Evolutionary conservation across 495 filamentous ascomycete genomes (phyloP).

Genomic region (Neurospora tetraspora): DNA sequence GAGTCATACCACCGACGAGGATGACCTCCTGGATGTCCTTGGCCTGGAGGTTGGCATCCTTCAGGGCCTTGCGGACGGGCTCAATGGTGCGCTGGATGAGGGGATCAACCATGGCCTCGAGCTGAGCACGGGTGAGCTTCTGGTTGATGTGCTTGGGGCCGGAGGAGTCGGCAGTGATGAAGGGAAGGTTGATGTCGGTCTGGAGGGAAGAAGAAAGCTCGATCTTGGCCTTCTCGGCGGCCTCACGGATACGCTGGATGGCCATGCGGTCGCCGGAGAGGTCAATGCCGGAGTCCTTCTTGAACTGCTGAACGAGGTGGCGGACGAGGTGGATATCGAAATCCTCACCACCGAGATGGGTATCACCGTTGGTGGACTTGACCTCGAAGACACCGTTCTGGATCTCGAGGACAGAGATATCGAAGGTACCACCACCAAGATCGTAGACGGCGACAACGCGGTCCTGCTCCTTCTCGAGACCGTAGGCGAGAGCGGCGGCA

Average conservation of each 20-base stretch:
- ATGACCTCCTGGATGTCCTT: slow-evolving; percentile 99
- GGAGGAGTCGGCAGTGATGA: slow-evolving; percentile 92
- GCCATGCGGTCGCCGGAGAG: slow-evolving; percentile 93
- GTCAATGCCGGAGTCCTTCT: slow-evolving; percentile 89
- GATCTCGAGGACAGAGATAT: slow-evolving; percentile 96
- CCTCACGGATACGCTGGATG: slow-evolving; percentile 97
- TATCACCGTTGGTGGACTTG: slow-evolving; percentile 98
- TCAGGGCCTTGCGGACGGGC: slow-evolving; percentile 92
- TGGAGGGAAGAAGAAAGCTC: slow-evolving; percentile 93
- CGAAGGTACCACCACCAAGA: slow-evolving; percentile 96
- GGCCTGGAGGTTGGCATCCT: slow-evolving; percentile 88
- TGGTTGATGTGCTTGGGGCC: slow-evolving; percentile 97
- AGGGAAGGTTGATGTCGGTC: slow-evolving; percentile 97
- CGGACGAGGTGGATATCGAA: slow-evolving; percentile 96
- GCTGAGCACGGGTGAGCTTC: slow-evolving; percentile 86
- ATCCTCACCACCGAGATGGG: slow-evolving; percentile 95
- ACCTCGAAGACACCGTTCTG: slow-evolving; percentile 98
- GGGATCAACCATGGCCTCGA: slow-evolving; percentile 88
- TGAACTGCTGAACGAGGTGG: slow-evolving; percentile 90
- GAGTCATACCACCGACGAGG: slow-evolving; percentile 98
- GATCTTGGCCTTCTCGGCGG: slow-evolving; percentile 99
- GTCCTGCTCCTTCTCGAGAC: slow-evolving; percentile 87
- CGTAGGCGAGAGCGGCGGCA: slow-evolving; percentile 89
- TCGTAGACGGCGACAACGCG: slow-evolving; percentile 92
- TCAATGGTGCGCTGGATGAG: slow-evolving; percentile 79